phyloP scores from a whole-genome alignment of 257 asterid species.

The Sherardia arvensis region DNA sequence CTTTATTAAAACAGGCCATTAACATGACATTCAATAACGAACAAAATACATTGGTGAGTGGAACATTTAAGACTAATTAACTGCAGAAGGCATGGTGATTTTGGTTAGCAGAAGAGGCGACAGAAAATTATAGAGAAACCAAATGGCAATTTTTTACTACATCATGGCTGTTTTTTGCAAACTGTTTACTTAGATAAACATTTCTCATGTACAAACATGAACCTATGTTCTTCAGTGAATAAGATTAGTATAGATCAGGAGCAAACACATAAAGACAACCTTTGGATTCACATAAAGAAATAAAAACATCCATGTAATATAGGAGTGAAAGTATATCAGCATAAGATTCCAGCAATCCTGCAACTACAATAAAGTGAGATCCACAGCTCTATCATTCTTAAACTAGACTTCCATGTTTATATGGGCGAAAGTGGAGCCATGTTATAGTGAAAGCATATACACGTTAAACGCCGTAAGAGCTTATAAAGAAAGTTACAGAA shows the following conservation, averaged over 20 bases:
- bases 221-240: background rate
- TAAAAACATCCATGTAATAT: background rate
- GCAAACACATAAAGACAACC: background rate
- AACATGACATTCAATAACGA: background rate
- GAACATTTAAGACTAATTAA: background rate
- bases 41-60: background rate
- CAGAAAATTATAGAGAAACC: background rate
- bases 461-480: no score
- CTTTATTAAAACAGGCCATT: background rate
- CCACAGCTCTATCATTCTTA: background rate
- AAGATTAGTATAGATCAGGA: background rate
- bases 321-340: background rate
- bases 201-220: no score
- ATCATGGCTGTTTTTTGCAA: no score
- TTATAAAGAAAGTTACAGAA: background rate
- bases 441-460: no score
- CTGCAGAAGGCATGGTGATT: background rate
- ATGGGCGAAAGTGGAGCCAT: no score
- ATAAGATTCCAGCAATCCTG: background rate
- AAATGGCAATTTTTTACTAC: no score
- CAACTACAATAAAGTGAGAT: background rate
- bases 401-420: no score
- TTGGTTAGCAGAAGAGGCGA: background rate
- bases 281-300: background rate
- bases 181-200: no score